These are phyloP conservation scores for Hevea brasiliensis DNA, from an alignment of 345 rosid species.

Conservation along the genomic window DNA sequence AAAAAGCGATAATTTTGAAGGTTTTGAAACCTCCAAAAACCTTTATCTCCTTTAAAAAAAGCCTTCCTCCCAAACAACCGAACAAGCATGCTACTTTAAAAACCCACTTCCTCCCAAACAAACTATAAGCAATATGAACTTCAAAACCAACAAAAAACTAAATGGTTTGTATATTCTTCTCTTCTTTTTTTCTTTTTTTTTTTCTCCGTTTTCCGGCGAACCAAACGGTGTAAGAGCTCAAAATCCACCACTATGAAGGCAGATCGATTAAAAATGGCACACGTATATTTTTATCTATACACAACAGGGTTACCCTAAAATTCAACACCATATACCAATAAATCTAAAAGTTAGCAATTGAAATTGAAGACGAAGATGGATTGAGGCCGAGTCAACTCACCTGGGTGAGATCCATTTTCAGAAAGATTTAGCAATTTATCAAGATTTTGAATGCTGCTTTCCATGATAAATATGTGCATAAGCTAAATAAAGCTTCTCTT, in stretches of 20 bases:
- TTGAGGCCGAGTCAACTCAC: slow-evolving; percentile 25
- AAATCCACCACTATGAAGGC: background rate
- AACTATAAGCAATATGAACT: too few species aligned
- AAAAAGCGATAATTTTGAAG: too few species aligned
- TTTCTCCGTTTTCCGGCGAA: background rate
- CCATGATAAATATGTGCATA: background rate
- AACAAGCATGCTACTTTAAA: too few species aligned
- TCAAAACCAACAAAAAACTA: too few species aligned
- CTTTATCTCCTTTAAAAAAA: too few species aligned
- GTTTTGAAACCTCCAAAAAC: too few species aligned
- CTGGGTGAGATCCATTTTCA: slow-evolving; percentile 48
- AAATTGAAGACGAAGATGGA: background rate
- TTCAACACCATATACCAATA: background rate
- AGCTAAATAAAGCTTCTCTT: background rate
- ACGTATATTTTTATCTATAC: background rate
- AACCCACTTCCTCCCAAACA: too few species aligned
- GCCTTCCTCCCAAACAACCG: too few species aligned
- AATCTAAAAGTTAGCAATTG: background rate
- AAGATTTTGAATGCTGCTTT: background rate
- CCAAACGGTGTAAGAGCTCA: background rate
- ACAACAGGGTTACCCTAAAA: background rate
- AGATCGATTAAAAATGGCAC: slow-evolving; percentile 1
- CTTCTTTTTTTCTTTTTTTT: too few species aligned
- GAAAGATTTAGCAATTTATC: background rate
- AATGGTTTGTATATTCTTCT: background rate